Percentiles rank a stretch among this genome's conserved stretches.
These are phyloP conservation scores for Ascochyta pisi DNA, from an alignment of 2,329 filamentous ascomycete genomes.

Conservation along the genomic window DNA sequence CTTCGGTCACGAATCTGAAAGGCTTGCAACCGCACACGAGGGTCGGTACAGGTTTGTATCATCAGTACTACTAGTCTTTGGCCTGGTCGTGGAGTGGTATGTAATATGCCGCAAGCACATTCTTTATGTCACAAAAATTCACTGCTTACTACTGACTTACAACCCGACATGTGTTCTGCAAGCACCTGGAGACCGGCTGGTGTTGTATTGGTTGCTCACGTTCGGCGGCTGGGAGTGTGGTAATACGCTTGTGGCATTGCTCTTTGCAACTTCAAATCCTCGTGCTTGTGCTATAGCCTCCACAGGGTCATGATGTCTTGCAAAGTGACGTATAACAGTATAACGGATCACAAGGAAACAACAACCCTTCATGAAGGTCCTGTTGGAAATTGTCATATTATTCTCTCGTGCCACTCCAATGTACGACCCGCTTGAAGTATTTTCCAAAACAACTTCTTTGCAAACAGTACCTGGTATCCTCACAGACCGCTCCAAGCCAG, in stretches of 20 bases:
- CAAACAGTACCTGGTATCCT: background rate
- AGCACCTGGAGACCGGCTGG: no score
- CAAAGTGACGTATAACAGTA: background rate
- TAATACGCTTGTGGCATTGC: no score
- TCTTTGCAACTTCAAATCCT: no score
- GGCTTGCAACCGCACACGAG: background rate
- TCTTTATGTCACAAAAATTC: no score
- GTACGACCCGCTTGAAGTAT: background rate
- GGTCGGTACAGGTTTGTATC: background rate
- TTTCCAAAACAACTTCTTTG: constrained; percentile 1
- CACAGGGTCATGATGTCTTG: background rate
- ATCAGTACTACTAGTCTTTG: background rate
- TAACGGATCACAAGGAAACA: background rate
- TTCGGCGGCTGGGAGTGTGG: no score
- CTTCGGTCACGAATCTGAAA: background rate
- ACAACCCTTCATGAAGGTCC: background rate
- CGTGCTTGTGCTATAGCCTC: background rate
- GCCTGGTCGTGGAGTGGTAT: background rate
- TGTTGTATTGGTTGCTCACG: no score
- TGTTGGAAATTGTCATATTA: constrained; percentile 1
- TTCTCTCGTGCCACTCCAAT: background rate
- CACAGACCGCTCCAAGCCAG: background rate
- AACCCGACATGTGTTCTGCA: no score
- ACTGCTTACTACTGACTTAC: no score
- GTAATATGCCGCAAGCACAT: background rate